A percentile compares a stretch with the other conserved stretches of the same genome.
These are phyloP conservation scores for Rhodamnia argentea DNA, from an alignment of 345 rosid species.

Conservation along the genomic window DNA sequence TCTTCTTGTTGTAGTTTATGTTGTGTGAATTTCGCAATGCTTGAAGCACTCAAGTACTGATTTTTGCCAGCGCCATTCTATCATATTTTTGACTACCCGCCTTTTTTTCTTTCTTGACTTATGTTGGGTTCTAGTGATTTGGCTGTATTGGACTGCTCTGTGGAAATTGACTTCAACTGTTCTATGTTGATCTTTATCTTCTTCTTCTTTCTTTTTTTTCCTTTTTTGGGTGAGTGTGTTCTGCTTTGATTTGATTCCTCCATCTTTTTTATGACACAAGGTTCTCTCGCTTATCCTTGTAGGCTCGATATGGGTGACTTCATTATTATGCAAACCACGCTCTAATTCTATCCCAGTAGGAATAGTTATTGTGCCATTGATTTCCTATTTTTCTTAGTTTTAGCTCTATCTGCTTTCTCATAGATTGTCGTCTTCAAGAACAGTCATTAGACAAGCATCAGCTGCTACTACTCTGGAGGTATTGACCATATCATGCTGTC, in stretches of 20 bases:
- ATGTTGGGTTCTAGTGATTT: neutral
- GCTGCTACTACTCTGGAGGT: slow-evolving; percentile 78
- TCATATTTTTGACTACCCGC: neutral
- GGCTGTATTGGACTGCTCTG: neutral
- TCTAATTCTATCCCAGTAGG: neutral
- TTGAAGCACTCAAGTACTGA: neutral
- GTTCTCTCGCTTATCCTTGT: neutral
- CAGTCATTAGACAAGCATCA: slow-evolving; percentile 36
- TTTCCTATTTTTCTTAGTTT: neutral
- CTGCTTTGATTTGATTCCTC: neutral
- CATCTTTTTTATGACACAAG: neutral
- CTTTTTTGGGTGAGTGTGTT: neutral
- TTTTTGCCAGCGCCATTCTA: neutral
- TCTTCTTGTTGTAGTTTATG: neutral
- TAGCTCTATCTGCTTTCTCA: slow-evolving; percentile 4
- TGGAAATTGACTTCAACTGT: neutral
- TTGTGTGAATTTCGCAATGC: neutral
- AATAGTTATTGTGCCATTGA: neutral
- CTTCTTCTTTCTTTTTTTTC: no score
- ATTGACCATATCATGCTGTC: slow-evolving; percentile 2
- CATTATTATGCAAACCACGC: neutral
- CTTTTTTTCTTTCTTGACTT: neutral
- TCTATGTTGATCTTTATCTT: neutral
- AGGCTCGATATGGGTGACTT: neutral
- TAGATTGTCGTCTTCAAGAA: slow-evolving; percentile 41